Evolutionary conservation across 208 protist species (phyloP).

Genomic region (Acanthamoeba culbertsoni): DNA sequence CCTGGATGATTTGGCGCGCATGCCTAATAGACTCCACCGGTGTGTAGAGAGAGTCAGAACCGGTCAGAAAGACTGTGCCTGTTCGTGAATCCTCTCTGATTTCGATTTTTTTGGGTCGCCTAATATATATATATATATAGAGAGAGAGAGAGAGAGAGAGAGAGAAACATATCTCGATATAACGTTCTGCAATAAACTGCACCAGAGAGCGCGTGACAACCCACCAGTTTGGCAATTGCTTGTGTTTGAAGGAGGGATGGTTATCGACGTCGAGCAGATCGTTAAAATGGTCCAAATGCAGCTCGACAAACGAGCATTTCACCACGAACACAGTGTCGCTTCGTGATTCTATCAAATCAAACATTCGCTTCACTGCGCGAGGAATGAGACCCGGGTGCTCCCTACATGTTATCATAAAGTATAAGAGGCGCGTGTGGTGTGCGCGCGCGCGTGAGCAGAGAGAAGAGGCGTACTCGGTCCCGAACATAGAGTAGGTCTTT

Average conservation of each 20-base stretch:
- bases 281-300: conserved; percentile 37
- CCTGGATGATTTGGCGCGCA: neutral
- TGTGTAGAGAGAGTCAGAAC: conserved; percentile 29
- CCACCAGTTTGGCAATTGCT: conserved; percentile 35
- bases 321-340: conserved; percentile 27
- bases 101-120: conserved; percentile 24
- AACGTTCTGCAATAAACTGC: neutral
- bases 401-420: too few relatives aligned
- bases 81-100: conserved; percentile 19
- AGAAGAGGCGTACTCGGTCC: neutral
- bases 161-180: too few relatives aligned
- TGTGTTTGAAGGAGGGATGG: conserved; percentile 5
- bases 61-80: neutral
- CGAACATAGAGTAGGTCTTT: conserved; percentile 56
- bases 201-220: neutral
- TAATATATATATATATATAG: too few relatives aligned
- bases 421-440: too few relatives aligned
- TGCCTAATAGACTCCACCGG: neutral
- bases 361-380: neutral
- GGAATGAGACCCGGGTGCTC: conserved; percentile 18
- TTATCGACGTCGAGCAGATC: conserved; percentile 27
- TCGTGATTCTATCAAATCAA: neutral
- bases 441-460: neutral
- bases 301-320: conserved; percentile 39
- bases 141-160: too few relatives aligned